Evolutionary conservation across 2,329 filamentous ascomycete species (phyloP).

Genomic region (Cercospora brassicicola): DNA sequence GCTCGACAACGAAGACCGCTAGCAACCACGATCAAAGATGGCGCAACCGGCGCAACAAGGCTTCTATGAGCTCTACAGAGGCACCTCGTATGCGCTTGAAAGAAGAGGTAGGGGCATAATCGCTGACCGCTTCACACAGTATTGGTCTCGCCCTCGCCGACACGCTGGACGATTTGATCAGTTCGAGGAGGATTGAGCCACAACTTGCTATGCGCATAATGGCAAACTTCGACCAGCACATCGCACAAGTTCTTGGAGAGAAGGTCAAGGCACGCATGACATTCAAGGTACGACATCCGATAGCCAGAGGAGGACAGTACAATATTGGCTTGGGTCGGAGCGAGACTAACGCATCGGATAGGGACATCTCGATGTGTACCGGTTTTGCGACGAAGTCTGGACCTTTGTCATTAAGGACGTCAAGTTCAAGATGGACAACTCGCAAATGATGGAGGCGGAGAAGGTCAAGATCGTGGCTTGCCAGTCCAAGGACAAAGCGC

Average conservation of each 20-base stretch:
- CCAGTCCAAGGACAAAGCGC: slow-evolving; percentile 75
- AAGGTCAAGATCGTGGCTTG: slow-evolving; percentile 99
- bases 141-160: slow-evolving; percentile 92
- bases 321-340: neutral
- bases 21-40: slow-evolving; percentile 18
- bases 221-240: slow-evolving; percentile 88
- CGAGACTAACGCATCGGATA: slow-evolving; percentile 48
- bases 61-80: slow-evolving; percentile 94
- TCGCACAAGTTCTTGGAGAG: slow-evolving; percentile 86
- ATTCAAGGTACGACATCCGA: slow-evolving; percentile 65
- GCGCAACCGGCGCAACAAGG: slow-evolving; percentile 40
- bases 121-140: slow-evolving; percentile 50
- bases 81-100: slow-evolving; percentile 76
- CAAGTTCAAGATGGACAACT: slow-evolving; percentile 87
- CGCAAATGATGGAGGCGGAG: slow-evolving; percentile 74
- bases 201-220: slow-evolving; percentile 99
- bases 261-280: slow-evolving; percentile 87
- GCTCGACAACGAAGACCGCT: neutral
- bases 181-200: slow-evolving; percentile 89
- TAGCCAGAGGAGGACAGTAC: slow-evolving; percentile 49
- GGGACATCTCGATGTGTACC: slow-evolving; percentile 94
- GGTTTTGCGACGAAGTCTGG: slow-evolving; percentile 99
- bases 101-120: neutral
- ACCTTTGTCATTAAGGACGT: slow-evolving; percentile 99
- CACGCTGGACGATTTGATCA: slow-evolving; percentile 95